Percentiles rank a stretch among this genome's conserved stretches.
Evolutionary conservation across 1,139 yeast species (phyloP).

Genomic region (Saccharomyces uvarum): DNA sequence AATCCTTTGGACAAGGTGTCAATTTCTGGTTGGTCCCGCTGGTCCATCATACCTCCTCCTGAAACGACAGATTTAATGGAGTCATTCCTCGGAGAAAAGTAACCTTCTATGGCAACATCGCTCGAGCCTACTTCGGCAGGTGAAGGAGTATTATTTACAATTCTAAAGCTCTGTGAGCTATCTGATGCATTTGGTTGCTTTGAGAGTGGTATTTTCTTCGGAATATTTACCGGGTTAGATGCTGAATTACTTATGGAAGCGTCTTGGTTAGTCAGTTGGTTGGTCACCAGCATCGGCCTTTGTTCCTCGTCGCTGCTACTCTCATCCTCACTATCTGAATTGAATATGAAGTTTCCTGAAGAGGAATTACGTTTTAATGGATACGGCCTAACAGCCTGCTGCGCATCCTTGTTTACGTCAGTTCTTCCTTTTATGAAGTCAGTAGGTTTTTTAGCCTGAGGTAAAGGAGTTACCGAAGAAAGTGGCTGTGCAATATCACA

Average conservation of each 20-base stretch:
- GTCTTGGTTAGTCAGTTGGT: neutral
- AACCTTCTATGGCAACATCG: conserved; percentile 44
- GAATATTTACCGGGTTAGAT: neutral
- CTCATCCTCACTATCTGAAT: conserved; percentile 26
- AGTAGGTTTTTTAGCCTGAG: neutral
- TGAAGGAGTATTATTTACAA: conserved; percentile 13
- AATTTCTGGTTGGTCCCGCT: neutral
- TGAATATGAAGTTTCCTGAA: conserved; percentile 25
- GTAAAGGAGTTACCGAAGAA: neutral
- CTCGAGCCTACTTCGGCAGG: conserved; percentile 29
- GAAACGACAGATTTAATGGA: conserved; percentile 23
- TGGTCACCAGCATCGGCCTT: neutral
- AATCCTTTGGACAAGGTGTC: neutral
- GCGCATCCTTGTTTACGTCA: neutral
- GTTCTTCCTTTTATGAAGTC: neutral
- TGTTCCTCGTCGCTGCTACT: neutral
- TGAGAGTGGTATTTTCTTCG: neutral
- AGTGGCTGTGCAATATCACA: conserved; percentile 15
- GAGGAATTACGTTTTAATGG: conserved; percentile 16
- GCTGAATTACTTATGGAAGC: neutral
- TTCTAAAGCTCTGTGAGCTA: conserved; percentile 7
- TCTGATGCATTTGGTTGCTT: conserved; percentile 2
- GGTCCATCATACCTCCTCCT: conserved; percentile 11
- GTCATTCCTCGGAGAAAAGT: conserved; percentile 29
- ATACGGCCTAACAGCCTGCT: neutral